Evolutionary conservation across 1,284 basidiomycete genomes (phyloP).

Genomic region (Leucoagaricus sp.): DNA sequence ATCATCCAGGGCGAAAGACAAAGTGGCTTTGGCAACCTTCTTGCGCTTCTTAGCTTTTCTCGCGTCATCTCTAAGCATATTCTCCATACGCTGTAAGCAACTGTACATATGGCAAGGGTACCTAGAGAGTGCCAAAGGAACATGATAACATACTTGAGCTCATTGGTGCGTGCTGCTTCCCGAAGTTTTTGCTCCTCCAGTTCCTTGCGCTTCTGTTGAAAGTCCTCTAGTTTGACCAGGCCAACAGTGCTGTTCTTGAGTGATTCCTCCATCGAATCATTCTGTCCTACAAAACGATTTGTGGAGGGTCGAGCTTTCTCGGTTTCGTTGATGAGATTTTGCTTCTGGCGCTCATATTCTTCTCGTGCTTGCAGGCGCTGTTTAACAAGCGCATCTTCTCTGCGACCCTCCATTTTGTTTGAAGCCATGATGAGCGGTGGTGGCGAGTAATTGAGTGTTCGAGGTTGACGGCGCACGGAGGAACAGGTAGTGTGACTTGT

Average conservation of each 20-base stretch:
- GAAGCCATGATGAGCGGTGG: constrained; percentile 51
- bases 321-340: constrained; percentile 78
- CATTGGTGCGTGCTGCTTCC: constrained; percentile 81
- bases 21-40: constrained; percentile 76
- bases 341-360: constrained; percentile 89
- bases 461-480: constrained; percentile 15
- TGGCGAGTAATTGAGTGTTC: constrained; percentile 13
- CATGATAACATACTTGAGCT: constrained; percentile 76
- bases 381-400: constrained; percentile 79
- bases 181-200: constrained; percentile 92
- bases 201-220: constrained; percentile 85
- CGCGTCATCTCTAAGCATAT: constrained; percentile 81
- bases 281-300: constrained; percentile 91
- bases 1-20: constrained; percentile 91
- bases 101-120: constrained; percentile 30
- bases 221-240: constrained; percentile 91
- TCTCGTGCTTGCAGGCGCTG: constrained; percentile 83
- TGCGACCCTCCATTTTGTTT: constrained; percentile 72
- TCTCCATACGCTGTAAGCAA: constrained; percentile 77
- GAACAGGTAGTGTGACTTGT: constrained; percentile 20
- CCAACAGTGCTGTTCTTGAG: constrained; percentile 95
- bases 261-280: constrained; percentile 93
- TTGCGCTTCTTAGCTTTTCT: constrained; percentile 92
- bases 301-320: constrained; percentile 82
- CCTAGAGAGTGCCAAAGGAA: constrained; percentile 18